Conservation (phyloP, 352 stramenopile species). For the Phytophthora sp. region DNA sequence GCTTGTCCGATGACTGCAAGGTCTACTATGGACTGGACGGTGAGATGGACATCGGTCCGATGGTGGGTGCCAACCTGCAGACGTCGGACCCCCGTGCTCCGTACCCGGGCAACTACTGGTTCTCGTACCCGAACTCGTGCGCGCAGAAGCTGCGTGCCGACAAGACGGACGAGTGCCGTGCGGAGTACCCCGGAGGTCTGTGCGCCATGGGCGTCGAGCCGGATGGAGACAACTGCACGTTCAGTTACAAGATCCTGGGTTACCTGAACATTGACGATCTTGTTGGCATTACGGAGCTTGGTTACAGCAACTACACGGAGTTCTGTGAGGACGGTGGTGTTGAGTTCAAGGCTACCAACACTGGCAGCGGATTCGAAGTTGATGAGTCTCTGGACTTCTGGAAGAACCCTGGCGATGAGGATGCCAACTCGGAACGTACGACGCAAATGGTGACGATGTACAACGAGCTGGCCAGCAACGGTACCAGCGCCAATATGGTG, state of each 20-base stretch:
- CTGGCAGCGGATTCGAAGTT: slow-evolving; percentile 35
- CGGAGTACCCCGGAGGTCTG: too few relatives aligned
- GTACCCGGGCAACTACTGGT: too few relatives aligned
- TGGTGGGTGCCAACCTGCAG: slow-evolving; percentile 56
- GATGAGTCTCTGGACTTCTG: slow-evolving; percentile 58
- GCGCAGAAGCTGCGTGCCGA: too few relatives aligned
- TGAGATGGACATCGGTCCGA: slow-evolving; percentile 43
- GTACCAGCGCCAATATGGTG: slow-evolving; percentile 42
- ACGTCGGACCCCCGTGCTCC: too few relatives aligned
- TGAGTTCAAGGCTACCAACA: slow-evolving; percentile 52
- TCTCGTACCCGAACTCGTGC: too few relatives aligned
- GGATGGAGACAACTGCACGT: slow-evolving; percentile 53
- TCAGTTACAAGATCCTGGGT: slow-evolving; percentile 56
- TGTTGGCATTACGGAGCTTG: slow-evolving; percentile 56
- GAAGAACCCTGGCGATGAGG: slow-evolving; percentile 48
- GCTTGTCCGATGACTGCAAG: slow-evolving; percentile 44
- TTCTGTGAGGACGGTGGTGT: slow-evolving; percentile 51
- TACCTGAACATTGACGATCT: slow-evolving; percentile 60
- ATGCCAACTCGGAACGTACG: slow-evolving; percentile 49
- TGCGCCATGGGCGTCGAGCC: slow-evolving; percentile 43
- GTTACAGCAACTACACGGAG: slow-evolving; percentile 39
- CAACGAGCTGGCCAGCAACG: slow-evolving; percentile 42
- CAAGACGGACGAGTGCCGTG: too few relatives aligned
- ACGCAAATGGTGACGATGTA: slow-evolving; percentile 56
- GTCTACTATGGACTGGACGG: slow-evolving; percentile 48